Evolutionary conservation across 768 basidiomycete species (phyloP), one percentile per base, ranked within the genome.

Genomic region (Suillus brevipes): DNA sequence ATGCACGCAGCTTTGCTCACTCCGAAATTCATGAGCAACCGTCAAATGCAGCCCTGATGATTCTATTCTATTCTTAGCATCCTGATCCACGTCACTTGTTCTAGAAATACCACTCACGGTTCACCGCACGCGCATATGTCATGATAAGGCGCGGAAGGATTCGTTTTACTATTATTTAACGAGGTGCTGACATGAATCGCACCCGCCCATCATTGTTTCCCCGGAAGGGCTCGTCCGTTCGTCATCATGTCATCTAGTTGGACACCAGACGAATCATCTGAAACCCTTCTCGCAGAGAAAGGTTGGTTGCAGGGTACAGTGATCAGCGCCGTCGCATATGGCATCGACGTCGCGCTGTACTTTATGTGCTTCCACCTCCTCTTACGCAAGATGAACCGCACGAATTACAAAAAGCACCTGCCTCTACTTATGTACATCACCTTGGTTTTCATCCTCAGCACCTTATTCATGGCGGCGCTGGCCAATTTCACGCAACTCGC

Each of bases 401-500:
- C n/a, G 1, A 34, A 38, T 28, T 53, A 16, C 31, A 59, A 53
- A 37, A 42, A 45, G 23, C 45, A 36, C 5, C 36, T 53, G 13
- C 18, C 2, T 31, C 40, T 67, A 6, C 37, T 68, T 37, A 16
- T 40, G 18, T 69, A 64, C 37, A 25, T 66, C n/a, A 14, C 13
- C 13, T 4, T 61, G 23, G 61, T 64, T 31, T 64, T 65, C 28
- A 57, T 37, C 4, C 56, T 77, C n/a, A 74, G 68, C 23, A 73
- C 72, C 5, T 25, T 73, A 23, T 73, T 65, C 50, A 62, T 73
- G 64, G 18, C 61, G 13, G 36, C 63, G 9, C 63, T 67, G 14
- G 64, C 72, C 1, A 61, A 71, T 20, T 71, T 77, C 49, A 69
- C 69, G 0, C 74, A 75, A 38, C 66, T 75, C 61, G 66, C 69